Evolutionary conservation across 306 rosid species (phyloP), one percentile per base, ranked within the genome.

Genomic region (Notholithocarpus densiflorus): DNA sequence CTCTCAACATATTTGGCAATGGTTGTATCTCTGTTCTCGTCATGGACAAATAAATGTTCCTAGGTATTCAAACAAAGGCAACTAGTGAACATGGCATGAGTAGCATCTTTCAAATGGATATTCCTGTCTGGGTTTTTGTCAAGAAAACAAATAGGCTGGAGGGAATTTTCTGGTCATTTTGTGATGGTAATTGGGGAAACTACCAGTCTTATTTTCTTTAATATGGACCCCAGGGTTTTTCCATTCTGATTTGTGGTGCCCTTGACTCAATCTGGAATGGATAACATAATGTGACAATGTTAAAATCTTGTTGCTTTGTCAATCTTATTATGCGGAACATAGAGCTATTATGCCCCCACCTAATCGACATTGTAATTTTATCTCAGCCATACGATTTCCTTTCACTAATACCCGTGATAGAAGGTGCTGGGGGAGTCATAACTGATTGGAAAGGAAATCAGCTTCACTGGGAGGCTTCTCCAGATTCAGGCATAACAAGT

Each of bases 381-480:
- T 82, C 82, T 75, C 93, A 95, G 98, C 97, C 99, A 17, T 92
- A 95, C 70, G 99, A 95, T 83, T 86, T 95, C 71, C 97, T 95
- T 62, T 89, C 98, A 55, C 84, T 95, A 77, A 81, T 95, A 82
- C 97, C 98, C 6, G 92, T 95, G 70, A 93, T 95, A 78, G 91
- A 95, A 86, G 99, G 99, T 57, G 89, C 97, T 52, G 99, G 98
- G 55, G 98, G 99, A 68, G 87, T 87, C 80, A 87, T 95, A 75
- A 95, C 99, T 72, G 98, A 93, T 84, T 95, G 99, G 99, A 90
- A 89, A 83, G 99, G 99, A 59, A 80, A 89, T 55, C 75, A 86
- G 70, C 95, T 95, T 40, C 43, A 13, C 53, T 95, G 99, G 99
- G 97, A 91, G 73, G 98, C 99, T 82, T 89, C 92, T 43, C 90